phyloP scores from a whole-genome alignment of 2,329 filamentous ascomycete genomes.

The Septoria linicola region DNA sequence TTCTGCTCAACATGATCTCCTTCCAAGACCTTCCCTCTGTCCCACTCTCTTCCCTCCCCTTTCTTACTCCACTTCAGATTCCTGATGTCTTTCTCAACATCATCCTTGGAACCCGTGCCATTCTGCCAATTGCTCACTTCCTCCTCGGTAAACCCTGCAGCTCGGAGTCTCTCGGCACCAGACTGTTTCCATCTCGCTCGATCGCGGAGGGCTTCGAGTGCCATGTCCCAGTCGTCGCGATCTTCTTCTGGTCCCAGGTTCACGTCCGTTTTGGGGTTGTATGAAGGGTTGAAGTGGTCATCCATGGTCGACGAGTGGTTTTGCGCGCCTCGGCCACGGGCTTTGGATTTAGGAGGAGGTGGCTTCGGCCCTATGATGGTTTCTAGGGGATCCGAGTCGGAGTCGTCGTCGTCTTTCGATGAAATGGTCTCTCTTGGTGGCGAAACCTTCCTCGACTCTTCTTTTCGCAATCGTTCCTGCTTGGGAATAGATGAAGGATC shows the following conservation, averaged over 20 bases:
- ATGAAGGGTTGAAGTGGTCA: constrained; percentile 68
- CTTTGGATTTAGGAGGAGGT: constrained; percentile 47
- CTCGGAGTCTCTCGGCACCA: constrained; percentile 71
- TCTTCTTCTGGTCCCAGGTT: constrained; percentile 44
- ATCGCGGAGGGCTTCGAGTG: constrained; percentile 74
- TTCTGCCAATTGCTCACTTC: constrained; percentile 61
- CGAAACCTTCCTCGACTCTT: not conserved
- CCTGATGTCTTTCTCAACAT: constrained; percentile 58
- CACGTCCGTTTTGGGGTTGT: constrained; percentile 60
- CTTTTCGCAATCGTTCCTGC: not conserved
- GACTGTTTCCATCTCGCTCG: constrained; percentile 74
- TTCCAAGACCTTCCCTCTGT: constrained; percentile 63
- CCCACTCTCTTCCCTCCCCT: constrained; percentile 64
- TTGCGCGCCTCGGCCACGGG: constrained; percentile 68
- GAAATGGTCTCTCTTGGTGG: not conserved
- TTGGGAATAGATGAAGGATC: not conserved
- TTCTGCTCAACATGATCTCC: constrained; percentile 53
- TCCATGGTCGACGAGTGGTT: constrained; percentile 65
- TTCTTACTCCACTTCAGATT: constrained; percentile 43
- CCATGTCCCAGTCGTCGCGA: constrained; percentile 71
- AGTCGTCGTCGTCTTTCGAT: constrained; percentile 2
- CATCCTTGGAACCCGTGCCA: constrained; percentile 60
- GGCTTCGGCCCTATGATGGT: constrained; percentile 73
- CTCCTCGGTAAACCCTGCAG: constrained; percentile 74
- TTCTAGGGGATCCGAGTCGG: constrained; percentile 68